Percentiles rank a stretch among this genome's conserved stretches.
phyloP scores from a whole-genome alignment of 139 green algal genomes.

The Auxenochlorella pyrenoidosa region DNA sequence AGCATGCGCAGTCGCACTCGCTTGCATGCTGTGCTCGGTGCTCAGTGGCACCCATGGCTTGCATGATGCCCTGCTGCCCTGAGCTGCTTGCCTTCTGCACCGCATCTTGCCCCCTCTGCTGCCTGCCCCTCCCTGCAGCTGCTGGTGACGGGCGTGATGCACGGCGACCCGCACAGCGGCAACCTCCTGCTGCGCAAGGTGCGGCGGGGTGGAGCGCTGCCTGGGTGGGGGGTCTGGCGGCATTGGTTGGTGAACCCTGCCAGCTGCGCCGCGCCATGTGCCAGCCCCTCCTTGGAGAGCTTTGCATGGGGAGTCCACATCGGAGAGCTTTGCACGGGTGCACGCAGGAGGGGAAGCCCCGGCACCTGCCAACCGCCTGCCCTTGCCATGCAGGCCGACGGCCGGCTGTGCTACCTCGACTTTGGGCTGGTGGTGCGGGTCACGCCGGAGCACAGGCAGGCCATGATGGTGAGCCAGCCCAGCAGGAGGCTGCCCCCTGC shows the following conservation, averaged over 20 bases:
- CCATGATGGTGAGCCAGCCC: constrained; percentile 82
- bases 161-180: constrained; percentile 84
- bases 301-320: too few relatives aligned
- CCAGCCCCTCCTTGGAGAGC: too few relatives aligned
- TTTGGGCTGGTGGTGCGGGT: constrained; percentile 97
- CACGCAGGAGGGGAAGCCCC: too few relatives aligned
- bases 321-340: too few relatives aligned
- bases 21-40: not conserved
- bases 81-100: not conserved
- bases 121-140: constrained; percentile 59
- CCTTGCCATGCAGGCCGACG: constrained; percentile 42
- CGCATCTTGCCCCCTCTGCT: not conserved
- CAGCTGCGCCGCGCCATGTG: too few relatives aligned
- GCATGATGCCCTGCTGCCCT: not conserved
- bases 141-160: constrained; percentile 89
- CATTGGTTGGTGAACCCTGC: too few relatives aligned
- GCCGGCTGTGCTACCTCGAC: constrained; percentile 90
- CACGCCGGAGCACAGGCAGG: constrained; percentile 53
- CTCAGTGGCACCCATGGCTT: too few relatives aligned
- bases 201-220: not conserved
- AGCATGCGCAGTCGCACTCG: not conserved
- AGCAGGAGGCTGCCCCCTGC: too few relatives aligned
- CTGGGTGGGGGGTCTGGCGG: too few relatives aligned
- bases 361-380: too few relatives aligned
- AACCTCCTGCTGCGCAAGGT: constrained; percentile 91